Percentiles rank a stretch among this genome's conserved stretches.
Conservation (phyloP, 208 protist species). For the Wallacemonas sp. region DNA sequence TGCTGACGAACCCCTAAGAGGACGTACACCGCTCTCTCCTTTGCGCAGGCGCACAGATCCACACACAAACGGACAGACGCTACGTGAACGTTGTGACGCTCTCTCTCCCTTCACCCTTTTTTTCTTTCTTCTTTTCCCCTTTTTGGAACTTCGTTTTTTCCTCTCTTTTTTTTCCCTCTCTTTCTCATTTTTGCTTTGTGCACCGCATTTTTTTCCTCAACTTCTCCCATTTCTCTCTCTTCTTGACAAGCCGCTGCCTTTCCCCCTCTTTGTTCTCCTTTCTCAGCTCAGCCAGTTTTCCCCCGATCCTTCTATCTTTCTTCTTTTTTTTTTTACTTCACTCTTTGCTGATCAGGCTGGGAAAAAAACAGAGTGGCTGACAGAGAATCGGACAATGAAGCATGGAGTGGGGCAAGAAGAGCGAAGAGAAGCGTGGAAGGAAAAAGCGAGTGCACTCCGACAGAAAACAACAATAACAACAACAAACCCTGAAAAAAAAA, state of each 20-base stretch:
- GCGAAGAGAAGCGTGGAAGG: no score
- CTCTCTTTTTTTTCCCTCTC: conserved; percentile 16
- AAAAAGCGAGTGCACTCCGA: no score
- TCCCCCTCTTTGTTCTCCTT: no score
- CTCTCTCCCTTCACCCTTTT: conserved; percentile 20
- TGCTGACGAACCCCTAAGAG: not conserved
- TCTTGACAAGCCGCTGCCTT: no score
- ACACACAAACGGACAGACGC: not conserved
- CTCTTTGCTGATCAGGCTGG: no score
- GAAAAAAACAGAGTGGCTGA: no score
- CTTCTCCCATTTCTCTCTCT: not conserved
- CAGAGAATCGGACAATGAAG: no score
- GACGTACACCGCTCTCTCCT: not conserved
- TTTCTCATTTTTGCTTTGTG: conserved; percentile 17
- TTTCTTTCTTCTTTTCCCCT: conserved; percentile 18
- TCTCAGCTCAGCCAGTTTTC: not conserved
- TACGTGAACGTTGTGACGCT: not conserved
- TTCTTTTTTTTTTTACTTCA: not conserved
- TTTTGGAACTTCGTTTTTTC: conserved; percentile 9
- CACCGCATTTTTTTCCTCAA: not conserved
- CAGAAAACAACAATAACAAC: no score
- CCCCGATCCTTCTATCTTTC: not conserved
- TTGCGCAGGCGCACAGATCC: not conserved
- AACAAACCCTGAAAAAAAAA: no score
- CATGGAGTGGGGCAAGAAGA: no score